Base-by-base conservation (phyloP, 192 early-diverging fungal genomes). In the Anaeromyces robustus region DNA sequence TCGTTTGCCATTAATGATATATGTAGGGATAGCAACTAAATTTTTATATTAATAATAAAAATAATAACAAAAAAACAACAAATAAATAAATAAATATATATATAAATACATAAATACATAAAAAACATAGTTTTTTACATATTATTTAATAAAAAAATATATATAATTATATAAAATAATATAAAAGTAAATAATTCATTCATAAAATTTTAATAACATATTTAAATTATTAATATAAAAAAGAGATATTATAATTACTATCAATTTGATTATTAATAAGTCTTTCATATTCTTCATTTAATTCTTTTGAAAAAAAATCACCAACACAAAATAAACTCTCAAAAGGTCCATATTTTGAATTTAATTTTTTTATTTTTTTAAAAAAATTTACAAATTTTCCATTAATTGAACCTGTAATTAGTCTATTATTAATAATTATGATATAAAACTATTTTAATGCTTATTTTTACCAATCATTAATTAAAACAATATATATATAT, bases 321-420 rank as follows among this genome's bases (percentile, higher is more conserved):
- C 96, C 96, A 0, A 89, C 87, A 41, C 93, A 91, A 12, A 97
- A 87, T 29, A 95, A 84, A 30, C 95, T 81, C 32, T 95, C 93
- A 82, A 97, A 97, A 12, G 96, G 96, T 0, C 95, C 95, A 81
- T 94, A 89, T 83, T 96, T 96, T 12, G 84, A 80, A 82, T 96
- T 88, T 80, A 96, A 90, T 13, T 90, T 87, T n/a, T 86, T 88
- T 81, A 94, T 87, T 83, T 95, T 96, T 26, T 86, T 79, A 77
- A 96, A 93, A 30, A 92, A 88, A 29, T 88, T 88, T 29, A 83
- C 79, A 30, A 95, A 88, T 68, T 89, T 85, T 52, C 94, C 93
- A 80, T 94, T 92, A 11, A 68, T 68, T 22, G 52, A 68, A 68
- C 52, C 52, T n/a, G 52, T 68, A 0, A 68, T 26, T 11, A 68